Evolutionary conservation across 2,329 filamentous ascomycete species (phyloP).

Genomic region (Lizonia empirigonia): DNA sequence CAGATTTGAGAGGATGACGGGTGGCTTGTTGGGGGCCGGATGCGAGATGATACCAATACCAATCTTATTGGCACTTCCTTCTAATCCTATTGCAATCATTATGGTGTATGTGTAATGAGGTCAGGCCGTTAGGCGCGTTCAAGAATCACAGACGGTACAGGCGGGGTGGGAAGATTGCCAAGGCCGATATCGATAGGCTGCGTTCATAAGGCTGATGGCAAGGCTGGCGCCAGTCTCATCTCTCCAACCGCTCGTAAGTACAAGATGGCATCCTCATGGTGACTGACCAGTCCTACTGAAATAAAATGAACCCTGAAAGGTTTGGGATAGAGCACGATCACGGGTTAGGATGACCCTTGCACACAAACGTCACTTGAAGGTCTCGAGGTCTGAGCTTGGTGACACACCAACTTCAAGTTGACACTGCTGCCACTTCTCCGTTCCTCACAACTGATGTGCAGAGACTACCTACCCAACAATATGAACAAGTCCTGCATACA

Average conservation of each 20-base stretch:
- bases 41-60: conserved; percentile 92
- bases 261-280: too few relatives aligned
- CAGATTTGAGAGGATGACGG: conserved; percentile 82
- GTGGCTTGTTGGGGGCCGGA: conserved; percentile 54
- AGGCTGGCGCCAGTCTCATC: background rate
- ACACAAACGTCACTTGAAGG: conserved; percentile 1
- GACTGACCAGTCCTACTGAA: too few relatives aligned
- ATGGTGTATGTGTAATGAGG: conserved; percentile 20
- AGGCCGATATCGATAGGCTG: conserved; percentile 28
- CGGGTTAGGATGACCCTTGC: conserved; percentile 1
- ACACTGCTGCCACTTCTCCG: conserved; percentile 9
- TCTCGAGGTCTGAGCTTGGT: conserved; percentile 10
- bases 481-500: too few relatives aligned
- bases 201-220: conserved; percentile 20
- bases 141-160: conserved; percentile 20
- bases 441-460: background rate
- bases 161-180: conserved; percentile 25
- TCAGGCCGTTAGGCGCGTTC: conserved; percentile 14
- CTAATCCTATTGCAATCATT: conserved; percentile 74
- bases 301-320: too few relatives aligned
- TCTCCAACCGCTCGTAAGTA: too few relatives aligned
- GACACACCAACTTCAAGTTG: conserved; percentile 8
- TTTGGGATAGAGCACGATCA: background rate
- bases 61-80: conserved; percentile 97
- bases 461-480: background rate